Evolutionary conservation across 2,329 filamentous ascomycete genomes (phyloP).

Genomic region (Stemphylium vesicarium): DNA sequence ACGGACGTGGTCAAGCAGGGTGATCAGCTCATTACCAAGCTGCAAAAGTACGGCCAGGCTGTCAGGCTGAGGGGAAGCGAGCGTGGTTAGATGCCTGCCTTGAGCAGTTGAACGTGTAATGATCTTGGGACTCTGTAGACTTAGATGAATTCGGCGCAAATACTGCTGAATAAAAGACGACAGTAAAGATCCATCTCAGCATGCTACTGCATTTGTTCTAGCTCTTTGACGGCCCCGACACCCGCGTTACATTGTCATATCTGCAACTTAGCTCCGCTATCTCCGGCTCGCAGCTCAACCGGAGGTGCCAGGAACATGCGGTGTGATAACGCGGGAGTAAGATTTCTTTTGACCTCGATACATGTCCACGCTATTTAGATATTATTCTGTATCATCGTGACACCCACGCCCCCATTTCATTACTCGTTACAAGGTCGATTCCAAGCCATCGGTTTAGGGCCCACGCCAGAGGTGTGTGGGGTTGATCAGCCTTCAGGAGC

Average conservation of each 20-base stretch:
- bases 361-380: conserved; percentile 13
- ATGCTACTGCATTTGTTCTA: background rate
- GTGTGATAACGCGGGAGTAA: conserved; percentile 14
- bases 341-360: conserved; percentile 7
- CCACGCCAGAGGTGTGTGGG: conserved; percentile 32
- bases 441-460: conserved; percentile 18
- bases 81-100: conserved; percentile 65
- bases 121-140: conserved; percentile 29
- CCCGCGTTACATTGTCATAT: conserved; percentile 16
- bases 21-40: conserved; percentile 96
- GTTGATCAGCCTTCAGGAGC: conserved; percentile 19
- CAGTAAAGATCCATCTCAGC: conserved; percentile 6
- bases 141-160: conserved; percentile 26
- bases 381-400: background rate
- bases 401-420: conserved; percentile 14
- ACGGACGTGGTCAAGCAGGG: conserved; percentile 97
- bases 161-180: conserved; percentile 20
- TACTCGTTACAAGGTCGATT: conserved; percentile 6
- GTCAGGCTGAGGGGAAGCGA: conserved; percentile 94
- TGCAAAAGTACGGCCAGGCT: conserved; percentile 98
- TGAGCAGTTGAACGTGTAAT: conserved; percentile 25
- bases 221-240: background rate
- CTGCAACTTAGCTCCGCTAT: conserved; percentile 16
- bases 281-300: conserved; percentile 11
- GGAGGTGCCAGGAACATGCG: conserved; percentile 12